Evolutionary conservation across 2,329 filamentous ascomycete species (phyloP).

Genomic region (Ophiostoma sp.): DNA sequence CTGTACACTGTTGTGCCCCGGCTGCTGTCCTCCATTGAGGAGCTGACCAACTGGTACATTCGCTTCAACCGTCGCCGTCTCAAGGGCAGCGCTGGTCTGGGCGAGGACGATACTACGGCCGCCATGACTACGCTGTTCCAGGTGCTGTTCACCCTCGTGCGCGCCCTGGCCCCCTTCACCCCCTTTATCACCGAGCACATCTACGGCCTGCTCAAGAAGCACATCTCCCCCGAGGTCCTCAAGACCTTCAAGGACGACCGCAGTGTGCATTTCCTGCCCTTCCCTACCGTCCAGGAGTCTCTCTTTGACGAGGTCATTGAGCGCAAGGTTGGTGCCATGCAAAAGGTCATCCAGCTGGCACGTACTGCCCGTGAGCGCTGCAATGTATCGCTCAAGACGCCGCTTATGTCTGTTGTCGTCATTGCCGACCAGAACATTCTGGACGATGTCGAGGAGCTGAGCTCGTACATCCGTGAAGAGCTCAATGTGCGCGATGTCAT

Average conservation of each 20-base stretch:
- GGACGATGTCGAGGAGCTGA: conserved; percentile 76
- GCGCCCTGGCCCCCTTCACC: conserved; percentile 87
- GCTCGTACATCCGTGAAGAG: conserved; percentile 87
- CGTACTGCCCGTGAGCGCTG: conserved; percentile 81
- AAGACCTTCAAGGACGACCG: conserved; percentile 62
- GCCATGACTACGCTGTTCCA: conserved; percentile 93
- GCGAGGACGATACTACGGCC: conserved; percentile 77
- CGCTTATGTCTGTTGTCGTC: conserved; percentile 81
- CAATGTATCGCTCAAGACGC: conserved; percentile 81
- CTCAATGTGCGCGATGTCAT: conserved; percentile 83
- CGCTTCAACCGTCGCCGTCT: conserved; percentile 85
- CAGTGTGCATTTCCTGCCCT: conserved; percentile 87
- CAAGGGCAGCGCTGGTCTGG: conserved; percentile 82
- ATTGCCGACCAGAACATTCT: conserved; percentile 82
- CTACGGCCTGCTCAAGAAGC: conserved; percentile 73
- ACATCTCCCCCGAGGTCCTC: conserved; percentile 66
- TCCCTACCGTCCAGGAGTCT: conserved; percentile 82
- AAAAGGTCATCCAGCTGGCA: conserved; percentile 87
- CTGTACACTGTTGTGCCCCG: conserved; percentile 88
- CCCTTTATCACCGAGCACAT: conserved; percentile 95
- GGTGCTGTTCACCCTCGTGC: conserved; percentile 81
- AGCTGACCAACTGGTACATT: conserved; percentile 90
- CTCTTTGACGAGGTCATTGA: conserved; percentile 84
- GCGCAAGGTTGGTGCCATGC: conserved; percentile 83
- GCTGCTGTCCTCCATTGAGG: conserved; percentile 77